Evolutionary conservation across 352 stramenopile genomes (phyloP).

Genomic region (Pythium biforme): DNA sequence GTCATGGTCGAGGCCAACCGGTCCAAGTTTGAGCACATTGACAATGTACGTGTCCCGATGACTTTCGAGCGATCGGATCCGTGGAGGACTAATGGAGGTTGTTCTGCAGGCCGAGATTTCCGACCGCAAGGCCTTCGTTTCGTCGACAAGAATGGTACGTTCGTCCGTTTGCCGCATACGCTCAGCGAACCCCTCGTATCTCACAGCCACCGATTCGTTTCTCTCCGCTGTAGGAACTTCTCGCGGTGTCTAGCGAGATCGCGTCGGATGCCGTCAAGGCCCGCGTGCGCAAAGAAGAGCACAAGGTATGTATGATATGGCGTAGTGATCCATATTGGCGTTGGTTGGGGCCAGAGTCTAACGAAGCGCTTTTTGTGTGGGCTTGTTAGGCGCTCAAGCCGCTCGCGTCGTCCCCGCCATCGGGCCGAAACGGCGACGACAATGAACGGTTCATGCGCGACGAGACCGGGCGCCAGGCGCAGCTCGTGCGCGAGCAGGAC

Average conservation of each 20-base stretch:
- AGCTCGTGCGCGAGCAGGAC: conserved; percentile 75
- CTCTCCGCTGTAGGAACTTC: conserved; percentile 43
- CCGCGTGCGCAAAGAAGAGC: conserved; percentile 59
- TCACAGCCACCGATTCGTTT: background rate
- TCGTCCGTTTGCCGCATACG: no score
- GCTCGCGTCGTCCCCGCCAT: conserved; percentile 20
- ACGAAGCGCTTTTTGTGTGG: background rate
- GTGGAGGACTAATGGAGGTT: background rate
- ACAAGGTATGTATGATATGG: conserved; percentile 51
- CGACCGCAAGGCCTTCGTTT: conserved; percentile 69
- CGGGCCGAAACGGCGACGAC: conserved; percentile 30
- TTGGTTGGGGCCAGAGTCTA: no score
- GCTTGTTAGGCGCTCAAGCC: conserved; percentile 43
- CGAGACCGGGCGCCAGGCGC: conserved; percentile 56
- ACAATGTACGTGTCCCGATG: conserved; percentile 45
- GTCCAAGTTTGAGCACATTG: conserved; percentile 82
- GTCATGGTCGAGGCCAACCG: conserved; percentile 80
- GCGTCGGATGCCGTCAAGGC: conserved; percentile 57
- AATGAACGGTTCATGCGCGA: conserved; percentile 61
- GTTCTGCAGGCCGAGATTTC: conserved; percentile 46
- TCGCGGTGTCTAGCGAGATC: conserved; percentile 52
- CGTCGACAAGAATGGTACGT: conserved; percentile 42
- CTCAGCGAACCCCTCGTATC: no score
- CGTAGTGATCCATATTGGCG: no score
- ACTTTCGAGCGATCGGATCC: no score